Evolutionary conservation across 441 rosid species (phyloP).

Genomic region (Macaranga tanarius): DNA sequence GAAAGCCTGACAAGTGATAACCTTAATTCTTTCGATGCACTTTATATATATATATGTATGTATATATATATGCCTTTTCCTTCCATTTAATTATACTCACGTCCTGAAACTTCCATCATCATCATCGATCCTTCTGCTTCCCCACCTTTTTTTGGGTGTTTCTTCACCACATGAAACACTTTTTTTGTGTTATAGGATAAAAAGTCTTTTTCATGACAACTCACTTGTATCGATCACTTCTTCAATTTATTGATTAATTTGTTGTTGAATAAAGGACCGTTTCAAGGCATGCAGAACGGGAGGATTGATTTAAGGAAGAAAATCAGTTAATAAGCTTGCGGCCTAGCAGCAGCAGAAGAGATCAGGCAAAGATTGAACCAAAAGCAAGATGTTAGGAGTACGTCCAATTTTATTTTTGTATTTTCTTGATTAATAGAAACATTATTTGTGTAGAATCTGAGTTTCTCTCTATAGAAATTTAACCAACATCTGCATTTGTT

Average conservation of each 20-base stretch:
- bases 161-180: neutral
- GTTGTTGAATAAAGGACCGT: conserved; percentile 40
- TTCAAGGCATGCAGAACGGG: conserved; percentile 20
- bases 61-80: neutral
- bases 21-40: neutral
- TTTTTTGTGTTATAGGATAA: neutral
- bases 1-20: conserved; percentile 15
- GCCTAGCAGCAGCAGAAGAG: conserved; percentile 9
- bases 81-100: neutral
- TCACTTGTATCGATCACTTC: conserved; percentile 4
- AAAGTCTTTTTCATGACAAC: conserved; percentile 15
- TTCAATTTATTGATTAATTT: conserved; percentile 33
- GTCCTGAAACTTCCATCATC: neutral
- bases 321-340: conserved; percentile 31
- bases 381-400: no score
- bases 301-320: conserved; percentile 25
- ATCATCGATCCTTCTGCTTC: neutral
- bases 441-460: no score
- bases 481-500: no score
- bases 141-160: neutral
- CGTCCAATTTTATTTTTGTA: no score
- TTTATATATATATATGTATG: neutral
- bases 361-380: no score
- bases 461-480: no score
- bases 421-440: no score